Base-by-base conservation (phyloP, 371 early-diverging fungal genomes). In the Rhizopus sp. region DNA sequence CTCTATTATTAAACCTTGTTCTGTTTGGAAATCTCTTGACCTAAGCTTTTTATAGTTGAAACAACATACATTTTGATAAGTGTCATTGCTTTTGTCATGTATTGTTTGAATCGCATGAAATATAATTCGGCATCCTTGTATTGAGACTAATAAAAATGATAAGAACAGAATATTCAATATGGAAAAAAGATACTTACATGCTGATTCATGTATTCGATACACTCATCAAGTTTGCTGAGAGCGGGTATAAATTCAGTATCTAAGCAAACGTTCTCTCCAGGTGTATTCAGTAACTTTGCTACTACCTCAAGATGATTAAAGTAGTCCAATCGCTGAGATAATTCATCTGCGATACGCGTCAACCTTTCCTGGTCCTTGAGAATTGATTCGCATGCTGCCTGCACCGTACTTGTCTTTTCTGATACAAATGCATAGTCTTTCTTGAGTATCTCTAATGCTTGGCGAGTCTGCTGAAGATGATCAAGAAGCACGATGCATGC, bases 101-200 rank as follows among this genome's bases (percentile, higher is more conserved):
- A 94, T 64, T 93, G 94, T 23, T 91, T 80, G 68, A 91, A 95
- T 23, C 94, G 81, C 93, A 94, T 92, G 30, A 87, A 75, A 64
- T 94, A 95, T 35, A 95, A 78, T 53, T 93, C 95, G 3, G 94
- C 83, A 69, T 96, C 97, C 23, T 82, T 82, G 65, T 90, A 94
- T 9, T 76, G 73, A 17, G 82, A 66, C 85, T 91, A 69, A 30
- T 35, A 17, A 13, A 40, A 17, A 31, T 6, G 5, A 7, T 3
- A 15, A 39, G 15, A 15, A 23, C 12, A 9, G 7, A 32, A 15
- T 39, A 33, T 38, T 5, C 29, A 7, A 5, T 38, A 5, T 5
- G 9, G 15, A 38, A 47, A 46, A 31, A 15, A 4, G 12, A 13
- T n/a, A 44, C 31, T 56, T 80, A 91, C 92, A 78, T 93, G 84